Evolutionary conservation across 2,329 filamentous ascomycete genomes (phyloP), one percentile per base, ranked within the genome.

Genomic region (Penicillium crustosum): DNA sequence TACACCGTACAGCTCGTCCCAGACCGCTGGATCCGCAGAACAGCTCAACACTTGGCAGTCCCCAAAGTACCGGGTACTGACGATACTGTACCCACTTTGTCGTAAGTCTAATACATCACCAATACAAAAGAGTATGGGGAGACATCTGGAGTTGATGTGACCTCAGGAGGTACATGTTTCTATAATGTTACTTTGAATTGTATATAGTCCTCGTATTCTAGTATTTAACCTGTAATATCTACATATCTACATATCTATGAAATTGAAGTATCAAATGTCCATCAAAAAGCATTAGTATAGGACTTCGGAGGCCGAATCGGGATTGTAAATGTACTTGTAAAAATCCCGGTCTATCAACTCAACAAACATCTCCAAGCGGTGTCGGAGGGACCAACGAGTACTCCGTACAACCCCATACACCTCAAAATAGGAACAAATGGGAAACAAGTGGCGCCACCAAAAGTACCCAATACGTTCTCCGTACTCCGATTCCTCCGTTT

Each of bases 1-100:
- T 67, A 67, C 65, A 66, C 62, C 62, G 66, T 68, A 67, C 61
- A 65, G 61, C 64, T 67, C 62, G 59, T 68, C 61, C 60, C 61
- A 57, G 55, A 57, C 49, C 36, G 51, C 51, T 29, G 47, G 29
- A 50, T 43, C 39, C 47, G 48, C 49, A 39, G 25, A 44, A 47
- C 44, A 64, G 55, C 60, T 61, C 60, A 63, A 64, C 62, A 64
- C 55, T 61, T 58, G 49, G 57, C 61, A 59, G 53, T 61, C 63
- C 63, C 58, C 57, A 65, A 66, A 66, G 56, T 66, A 66, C 65
- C 55, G 61, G 63, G 61, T 66, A 66, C 58, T 51, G 49, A 25
- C 53, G 55, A 61, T 60, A 64, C 60, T 39, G 58, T 51, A 42
- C 42, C 43, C 39, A 47, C 50, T 12, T 21, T 7, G 5, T 33